phyloP scores from a whole-genome alignment of 2,329 filamentous ascomycete genomes.

The Xylaria digitata region DNA sequence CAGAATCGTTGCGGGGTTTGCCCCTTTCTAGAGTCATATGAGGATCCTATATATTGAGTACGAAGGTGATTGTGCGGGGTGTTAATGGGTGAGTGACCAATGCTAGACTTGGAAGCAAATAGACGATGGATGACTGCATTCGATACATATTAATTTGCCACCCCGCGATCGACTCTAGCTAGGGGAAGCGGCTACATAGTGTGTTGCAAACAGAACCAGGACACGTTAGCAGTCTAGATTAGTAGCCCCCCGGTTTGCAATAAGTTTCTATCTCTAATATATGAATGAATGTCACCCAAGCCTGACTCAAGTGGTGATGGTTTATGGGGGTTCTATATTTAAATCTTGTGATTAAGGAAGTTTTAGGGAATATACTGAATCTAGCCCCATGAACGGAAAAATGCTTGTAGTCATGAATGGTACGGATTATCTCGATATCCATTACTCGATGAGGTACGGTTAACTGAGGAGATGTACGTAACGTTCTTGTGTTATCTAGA shows the following conservation, averaged over 20 bases:
- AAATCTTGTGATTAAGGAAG: conserved; percentile 16
- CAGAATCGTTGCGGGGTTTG: conserved; percentile 26
- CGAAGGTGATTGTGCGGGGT: conserved; percentile 31
- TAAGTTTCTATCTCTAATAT: conserved; percentile 22
- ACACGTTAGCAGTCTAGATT: conserved; percentile 26
- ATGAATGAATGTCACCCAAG: conserved; percentile 21
- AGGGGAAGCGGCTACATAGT: conserved; percentile 21
- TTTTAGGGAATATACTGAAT: background rate
- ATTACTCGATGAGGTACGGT: background rate
- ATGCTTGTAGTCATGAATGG: background rate
- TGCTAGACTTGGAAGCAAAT: conserved; percentile 14
- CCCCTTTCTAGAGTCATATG: conserved; percentile 29
- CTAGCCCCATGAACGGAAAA: background rate
- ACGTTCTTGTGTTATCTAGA: background rate
- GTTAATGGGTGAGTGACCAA: conserved; percentile 28
- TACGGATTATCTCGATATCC: background rate
- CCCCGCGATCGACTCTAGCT: conserved; percentile 33
- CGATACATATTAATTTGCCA: conserved; percentile 37
- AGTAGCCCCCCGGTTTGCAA: conserved; percentile 17
- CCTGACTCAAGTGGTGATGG: background rate
- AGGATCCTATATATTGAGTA: conserved; percentile 28
- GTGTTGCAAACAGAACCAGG: conserved; percentile 32
- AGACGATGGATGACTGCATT: conserved; percentile 30
- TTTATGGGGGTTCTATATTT: conserved; percentile 29
- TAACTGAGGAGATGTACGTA: background rate